phyloP scores from a whole-genome alignment of 257 asterid genomes.

The Agastache rugosa region DNA sequence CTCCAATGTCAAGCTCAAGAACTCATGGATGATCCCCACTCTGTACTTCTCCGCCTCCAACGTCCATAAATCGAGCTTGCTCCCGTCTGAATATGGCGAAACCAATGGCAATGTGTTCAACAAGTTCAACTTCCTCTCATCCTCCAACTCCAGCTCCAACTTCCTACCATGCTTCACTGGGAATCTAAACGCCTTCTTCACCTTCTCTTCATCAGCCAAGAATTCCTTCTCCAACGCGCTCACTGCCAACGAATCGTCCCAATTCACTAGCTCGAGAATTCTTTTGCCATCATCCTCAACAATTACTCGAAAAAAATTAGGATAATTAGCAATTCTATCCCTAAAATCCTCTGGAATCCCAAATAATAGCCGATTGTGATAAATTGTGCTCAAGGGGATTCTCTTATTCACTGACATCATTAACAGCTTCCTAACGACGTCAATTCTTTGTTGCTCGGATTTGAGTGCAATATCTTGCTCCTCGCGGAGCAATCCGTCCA shows the following conservation, averaged over 20 bases:
- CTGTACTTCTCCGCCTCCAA: conserved; percentile 94
- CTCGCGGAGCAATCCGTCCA: conserved; percentile 53
- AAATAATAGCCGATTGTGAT: conserved; percentile 76
- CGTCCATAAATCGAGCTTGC: conserved; percentile 80
- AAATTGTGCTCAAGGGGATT: conserved; percentile 74
- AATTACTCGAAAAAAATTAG: conserved; percentile 60
- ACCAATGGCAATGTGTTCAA: conserved; percentile 88
- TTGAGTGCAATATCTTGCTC: conserved; percentile 50
- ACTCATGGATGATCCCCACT: conserved; percentile 86
- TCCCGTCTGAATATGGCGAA: conserved; percentile 91
- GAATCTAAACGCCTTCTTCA: conserved; percentile 72
- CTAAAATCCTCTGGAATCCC: conserved; percentile 88
- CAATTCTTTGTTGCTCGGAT: conserved; percentile 61
- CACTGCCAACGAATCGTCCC: conserved; percentile 79
- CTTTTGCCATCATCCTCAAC: conserved; percentile 75
- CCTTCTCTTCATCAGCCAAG: conserved; percentile 79
- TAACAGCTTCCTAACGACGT: conserved; percentile 67
- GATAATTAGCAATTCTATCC: conserved; percentile 68
- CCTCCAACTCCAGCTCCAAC: conserved; percentile 71
- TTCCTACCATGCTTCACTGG: conserved; percentile 74
- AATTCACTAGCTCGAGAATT: conserved; percentile 72
- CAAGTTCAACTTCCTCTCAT: conserved; percentile 77
- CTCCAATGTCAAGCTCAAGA: conserved; percentile 94
- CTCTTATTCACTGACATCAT: conserved; percentile 79
- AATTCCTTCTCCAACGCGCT: conserved; percentile 78